Conservation (phyloP, 2,329 filamentous ascomycete genomes). For the Xylaria digitata region DNA sequence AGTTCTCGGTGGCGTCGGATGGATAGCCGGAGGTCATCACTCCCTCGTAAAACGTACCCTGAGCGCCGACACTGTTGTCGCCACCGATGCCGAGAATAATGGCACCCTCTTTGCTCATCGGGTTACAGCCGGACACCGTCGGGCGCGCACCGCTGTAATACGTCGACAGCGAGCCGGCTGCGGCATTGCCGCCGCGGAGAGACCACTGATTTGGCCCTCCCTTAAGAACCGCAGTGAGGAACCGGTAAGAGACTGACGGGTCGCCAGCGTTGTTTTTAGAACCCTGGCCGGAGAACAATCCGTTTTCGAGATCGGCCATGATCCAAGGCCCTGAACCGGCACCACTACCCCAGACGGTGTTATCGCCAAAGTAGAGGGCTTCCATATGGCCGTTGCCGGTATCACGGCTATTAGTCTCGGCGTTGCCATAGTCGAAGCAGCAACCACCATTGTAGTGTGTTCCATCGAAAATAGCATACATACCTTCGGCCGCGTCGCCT, state of each 20-base stretch:
- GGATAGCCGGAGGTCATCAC: conserved; percentile 73
- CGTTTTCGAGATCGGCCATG: conserved; percentile 76
- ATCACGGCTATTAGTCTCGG: conserved; percentile 62
- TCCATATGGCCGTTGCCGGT: conserved; percentile 76
- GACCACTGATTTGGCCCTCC: conserved; percentile 68
- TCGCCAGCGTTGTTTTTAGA: conserved; percentile 61
- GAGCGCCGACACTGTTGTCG: conserved; percentile 69
- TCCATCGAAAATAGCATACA: conserved; percentile 70
- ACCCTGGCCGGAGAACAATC: conserved; percentile 68
- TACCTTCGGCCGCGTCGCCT: conserved; percentile 66
- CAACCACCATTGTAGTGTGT: conserved; percentile 68
- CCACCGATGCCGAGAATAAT: conserved; percentile 78
- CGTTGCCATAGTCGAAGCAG: conserved; percentile 69
- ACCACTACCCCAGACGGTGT: conserved; percentile 66
- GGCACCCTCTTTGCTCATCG: conserved; percentile 73
- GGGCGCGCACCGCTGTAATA: conserved; percentile 70
- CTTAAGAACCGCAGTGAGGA: conserved; percentile 68
- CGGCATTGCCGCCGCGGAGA: conserved; percentile 67
- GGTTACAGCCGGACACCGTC: conserved; percentile 63
- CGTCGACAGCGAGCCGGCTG: conserved; percentile 65
- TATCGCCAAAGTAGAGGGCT: conserved; percentile 72
- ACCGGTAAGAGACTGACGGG: conserved; percentile 64
- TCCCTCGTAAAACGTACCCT: conserved; percentile 74
- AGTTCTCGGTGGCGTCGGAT: conserved; percentile 66
- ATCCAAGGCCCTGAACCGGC: conserved; percentile 71